Conservation (phyloP, 2,329 filamentous ascomycete genomes). For the Eutypa lata region DNA sequence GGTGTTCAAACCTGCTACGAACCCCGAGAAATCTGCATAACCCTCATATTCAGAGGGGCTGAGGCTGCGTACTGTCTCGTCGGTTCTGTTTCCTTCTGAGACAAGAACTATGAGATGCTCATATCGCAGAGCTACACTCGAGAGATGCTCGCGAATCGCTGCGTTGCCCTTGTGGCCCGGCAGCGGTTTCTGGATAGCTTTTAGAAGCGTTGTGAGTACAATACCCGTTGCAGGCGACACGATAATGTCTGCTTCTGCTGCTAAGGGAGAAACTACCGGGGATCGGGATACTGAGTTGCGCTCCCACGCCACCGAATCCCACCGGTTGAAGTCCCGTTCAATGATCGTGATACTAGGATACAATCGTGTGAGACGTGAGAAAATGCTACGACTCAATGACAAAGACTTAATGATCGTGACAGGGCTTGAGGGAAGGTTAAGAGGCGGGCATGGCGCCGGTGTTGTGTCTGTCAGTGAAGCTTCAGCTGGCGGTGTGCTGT, state of each 20-base stretch:
- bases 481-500: neutral
- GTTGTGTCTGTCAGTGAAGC: neutral
- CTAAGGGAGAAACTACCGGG: constrained; percentile 35
- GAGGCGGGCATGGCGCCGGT: constrained; percentile 15
- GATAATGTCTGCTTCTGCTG: constrained; percentile 68
- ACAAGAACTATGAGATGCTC: constrained; percentile 67
- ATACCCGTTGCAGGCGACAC: constrained; percentile 68
- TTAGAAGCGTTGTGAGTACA: constrained; percentile 67
- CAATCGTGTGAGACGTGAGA: constrained; percentile 46
- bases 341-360: constrained; percentile 51
- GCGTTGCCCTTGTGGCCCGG: constrained; percentile 53
- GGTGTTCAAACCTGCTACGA: constrained; percentile 39
- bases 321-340: constrained; percentile 55
- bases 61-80: constrained; percentile 39
- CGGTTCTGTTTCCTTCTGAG: constrained; percentile 45
- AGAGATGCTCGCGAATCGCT: constrained; percentile 54
- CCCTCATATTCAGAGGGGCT: constrained; percentile 39
- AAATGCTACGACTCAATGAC: constrained; percentile 41
- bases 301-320: constrained; percentile 33
- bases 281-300: constrained; percentile 30
- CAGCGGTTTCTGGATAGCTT: constrained; percentile 67
- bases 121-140: constrained; percentile 55
- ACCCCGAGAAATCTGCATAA: constrained; percentile 49
- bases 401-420: constrained; percentile 51
- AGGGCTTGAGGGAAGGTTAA: constrained; percentile 1